Base-by-base conservation (phyloP, 306 rosid genomes). In the Hylodesmum podocarpum region DNA sequence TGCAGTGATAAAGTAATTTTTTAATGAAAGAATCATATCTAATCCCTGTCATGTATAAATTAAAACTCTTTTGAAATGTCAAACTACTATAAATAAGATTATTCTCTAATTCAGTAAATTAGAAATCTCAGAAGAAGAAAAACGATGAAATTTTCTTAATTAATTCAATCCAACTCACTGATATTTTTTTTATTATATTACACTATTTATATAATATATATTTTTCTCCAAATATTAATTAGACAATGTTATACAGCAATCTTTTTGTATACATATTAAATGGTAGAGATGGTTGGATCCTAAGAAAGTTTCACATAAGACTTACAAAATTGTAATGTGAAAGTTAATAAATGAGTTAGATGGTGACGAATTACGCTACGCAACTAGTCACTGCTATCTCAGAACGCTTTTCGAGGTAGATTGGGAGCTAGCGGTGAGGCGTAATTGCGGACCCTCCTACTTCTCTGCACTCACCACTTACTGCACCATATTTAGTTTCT, bases 381-480 rank as follows among this genome's bases (percentile, higher is more conserved):
- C 8, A 54, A 25, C 36, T 12, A 4, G 33, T 67, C 22, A 68
- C 14, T 37, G 81, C 59, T 82, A 63, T 72, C 12, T n/a, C 44
- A 86, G 77, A 83, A 91, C 89, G 78, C 81, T 81, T 47, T 43
- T 72, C 90, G 76, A 87, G 81, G 82, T 75, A 81, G 87, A 85
- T 87, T 84, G 84, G 85, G 75, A 82, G 84, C 69, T 79, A 79
- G 84, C 84, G 72, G 86, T 80, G 88, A 76, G 78, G 79, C 50
- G 47, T 66, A 78, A 66, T 67, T 77, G 68, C 51, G 62, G 81
- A 72, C 78, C 72, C 75, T 53, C 47, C 71, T 36, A 15, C 47
- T 22, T 1, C 13, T 36, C 24, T 47, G 40, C 62, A 43, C 29
- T 62, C 57, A 19, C 3, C 55, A 62, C 33, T 27, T 41, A 57